A percentile compares a stretch with the other conserved stretches of the same genome.
phyloP scores from a whole-genome alignment of 805 yeast genomes.

The Saccharomyces eubayanus region DNA sequence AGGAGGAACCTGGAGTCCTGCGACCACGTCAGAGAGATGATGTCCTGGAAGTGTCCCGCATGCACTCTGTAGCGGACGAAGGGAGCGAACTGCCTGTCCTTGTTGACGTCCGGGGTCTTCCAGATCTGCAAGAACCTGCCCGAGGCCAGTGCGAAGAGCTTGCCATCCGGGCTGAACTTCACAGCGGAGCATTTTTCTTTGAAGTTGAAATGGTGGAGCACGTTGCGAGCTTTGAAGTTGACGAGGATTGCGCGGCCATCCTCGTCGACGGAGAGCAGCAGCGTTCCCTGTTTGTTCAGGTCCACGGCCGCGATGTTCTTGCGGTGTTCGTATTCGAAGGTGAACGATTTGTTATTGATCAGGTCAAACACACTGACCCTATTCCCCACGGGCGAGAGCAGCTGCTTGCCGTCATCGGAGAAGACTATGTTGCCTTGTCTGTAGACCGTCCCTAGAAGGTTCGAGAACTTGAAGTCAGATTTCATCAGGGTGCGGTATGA shows the following conservation, averaged over 20 bases:
- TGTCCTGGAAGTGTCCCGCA: conserved; percentile 86
- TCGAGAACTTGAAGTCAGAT: conserved; percentile 82
- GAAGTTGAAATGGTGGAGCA: conserved; percentile 89
- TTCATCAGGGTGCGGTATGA: conserved; percentile 43
- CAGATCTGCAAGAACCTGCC: conserved; percentile 84
- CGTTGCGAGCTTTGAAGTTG: conserved; percentile 74
- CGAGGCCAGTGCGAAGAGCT: conserved; percentile 74
- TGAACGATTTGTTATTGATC: conserved; percentile 73
- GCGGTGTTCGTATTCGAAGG: conserved; percentile 88
- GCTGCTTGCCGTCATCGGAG: conserved; percentile 75
- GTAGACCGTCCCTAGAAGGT: conserved; percentile 89
- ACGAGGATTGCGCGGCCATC: conserved; percentile 92
- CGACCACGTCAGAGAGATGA: conserved; percentile 79
- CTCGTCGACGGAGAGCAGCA: conserved; percentile 73
- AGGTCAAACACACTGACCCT: conserved; percentile 84
- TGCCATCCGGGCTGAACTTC: conserved; percentile 83
- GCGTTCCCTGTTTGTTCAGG: conserved; percentile 70
- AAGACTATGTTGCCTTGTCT: conserved; percentile 84
- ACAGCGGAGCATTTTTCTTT: conserved; percentile 67
- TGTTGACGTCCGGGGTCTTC: conserved; percentile 75
- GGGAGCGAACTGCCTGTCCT: conserved; percentile 92
- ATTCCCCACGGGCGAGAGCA: conserved; percentile 91
- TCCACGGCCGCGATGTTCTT: conserved; percentile 74
- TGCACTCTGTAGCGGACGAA: conserved; percentile 83
- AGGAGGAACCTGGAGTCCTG: conserved; percentile 80